Percentiles rank a stretch among this genome's conserved stretches.
phyloP scores from a whole-genome alignment of 2,329 filamentous ascomycete genomes.

The Aureobasidium sp. region DNA sequence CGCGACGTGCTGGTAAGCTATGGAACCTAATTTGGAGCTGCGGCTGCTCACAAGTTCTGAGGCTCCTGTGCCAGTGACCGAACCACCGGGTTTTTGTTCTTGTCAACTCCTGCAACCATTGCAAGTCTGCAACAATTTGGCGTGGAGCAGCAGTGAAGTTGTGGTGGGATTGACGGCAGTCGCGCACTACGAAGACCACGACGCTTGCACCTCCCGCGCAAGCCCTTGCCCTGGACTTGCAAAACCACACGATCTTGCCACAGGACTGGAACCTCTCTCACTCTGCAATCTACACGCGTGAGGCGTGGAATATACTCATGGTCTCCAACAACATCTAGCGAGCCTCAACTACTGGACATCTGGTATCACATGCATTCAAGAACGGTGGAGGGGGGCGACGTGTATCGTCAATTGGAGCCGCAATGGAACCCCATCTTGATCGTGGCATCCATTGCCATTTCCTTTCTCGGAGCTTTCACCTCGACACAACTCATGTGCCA shows the following conservation, averaged over 20 bases:
- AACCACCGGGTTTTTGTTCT: background rate
- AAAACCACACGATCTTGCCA: background rate
- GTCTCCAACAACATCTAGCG: background rate
- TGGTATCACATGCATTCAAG: background rate
- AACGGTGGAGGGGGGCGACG: background rate
- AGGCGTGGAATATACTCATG: background rate
- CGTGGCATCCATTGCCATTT: constrained; percentile 28
- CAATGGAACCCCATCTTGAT: constrained; percentile 26
- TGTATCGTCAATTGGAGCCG: constrained; percentile 16
- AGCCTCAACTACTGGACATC: background rate
- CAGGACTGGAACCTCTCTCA: background rate
- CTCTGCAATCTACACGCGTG: background rate
- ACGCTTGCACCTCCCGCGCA: background rate
- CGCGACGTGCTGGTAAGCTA: constrained; percentile 11
- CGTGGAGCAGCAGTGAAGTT: background rate
- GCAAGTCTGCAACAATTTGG: background rate
- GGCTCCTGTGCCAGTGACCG: background rate
- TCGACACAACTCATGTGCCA: constrained; percentile 31
- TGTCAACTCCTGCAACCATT: background rate
- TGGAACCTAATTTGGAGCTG: constrained; percentile 1
- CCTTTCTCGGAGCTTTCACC: constrained; percentile 29
- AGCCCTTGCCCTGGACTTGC: background rate
- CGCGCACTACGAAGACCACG: background rate
- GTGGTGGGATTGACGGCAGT: background rate
- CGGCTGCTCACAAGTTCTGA: background rate